phyloP scores from a whole-genome alignment of 306 rosid genomes.

The Ziziphus jujuba region DNA sequence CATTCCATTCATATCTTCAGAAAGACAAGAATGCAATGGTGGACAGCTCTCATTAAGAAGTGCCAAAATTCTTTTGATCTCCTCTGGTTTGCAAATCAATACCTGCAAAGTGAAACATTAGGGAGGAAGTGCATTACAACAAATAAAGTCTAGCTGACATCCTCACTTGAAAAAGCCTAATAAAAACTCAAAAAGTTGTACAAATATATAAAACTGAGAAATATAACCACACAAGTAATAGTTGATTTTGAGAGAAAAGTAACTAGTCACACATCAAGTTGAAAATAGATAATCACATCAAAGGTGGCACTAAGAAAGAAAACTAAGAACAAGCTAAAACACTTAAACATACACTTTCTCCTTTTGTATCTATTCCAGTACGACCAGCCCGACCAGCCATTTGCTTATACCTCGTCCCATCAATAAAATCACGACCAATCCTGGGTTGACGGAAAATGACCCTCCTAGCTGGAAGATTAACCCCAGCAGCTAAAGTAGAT shows the following conservation, averaged over 20 bases:
- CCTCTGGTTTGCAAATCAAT: conserved; percentile 86
- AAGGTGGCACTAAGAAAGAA: conserved; percentile 3
- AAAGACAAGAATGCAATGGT: conserved; percentile 82
- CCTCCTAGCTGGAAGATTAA: conserved; percentile 94
- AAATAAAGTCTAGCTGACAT: not conserved
- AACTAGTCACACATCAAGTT: conserved; percentile 12
- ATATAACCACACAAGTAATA: conserved; percentile 2
- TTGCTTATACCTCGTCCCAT: conserved; percentile 90
- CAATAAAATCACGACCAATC: conserved; percentile 91
- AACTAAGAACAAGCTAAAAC: not conserved
- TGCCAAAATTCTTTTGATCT: conserved; percentile 66
- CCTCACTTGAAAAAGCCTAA: conserved; percentile 18
- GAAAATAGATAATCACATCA: conserved; percentile 6
- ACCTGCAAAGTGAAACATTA: conserved; percentile 44
- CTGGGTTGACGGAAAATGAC: conserved; percentile 95
- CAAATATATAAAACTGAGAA: not conserved
- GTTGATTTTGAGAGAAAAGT: not conserved
- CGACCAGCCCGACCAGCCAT: conserved; percentile 99
- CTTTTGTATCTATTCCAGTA: conserved; percentile 95
- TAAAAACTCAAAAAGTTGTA: conserved; percentile 10
- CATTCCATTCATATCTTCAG: conserved; percentile 97
- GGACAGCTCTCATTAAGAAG: conserved; percentile 84
- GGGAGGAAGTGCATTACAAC: conserved; percentile 1
- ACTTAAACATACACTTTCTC: conserved; percentile 78
- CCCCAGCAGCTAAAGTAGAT: conserved; percentile 98